Evolutionary conservation across 352 stramenopile genomes (phyloP).

Genomic region (Globisporangium solare): DNA sequence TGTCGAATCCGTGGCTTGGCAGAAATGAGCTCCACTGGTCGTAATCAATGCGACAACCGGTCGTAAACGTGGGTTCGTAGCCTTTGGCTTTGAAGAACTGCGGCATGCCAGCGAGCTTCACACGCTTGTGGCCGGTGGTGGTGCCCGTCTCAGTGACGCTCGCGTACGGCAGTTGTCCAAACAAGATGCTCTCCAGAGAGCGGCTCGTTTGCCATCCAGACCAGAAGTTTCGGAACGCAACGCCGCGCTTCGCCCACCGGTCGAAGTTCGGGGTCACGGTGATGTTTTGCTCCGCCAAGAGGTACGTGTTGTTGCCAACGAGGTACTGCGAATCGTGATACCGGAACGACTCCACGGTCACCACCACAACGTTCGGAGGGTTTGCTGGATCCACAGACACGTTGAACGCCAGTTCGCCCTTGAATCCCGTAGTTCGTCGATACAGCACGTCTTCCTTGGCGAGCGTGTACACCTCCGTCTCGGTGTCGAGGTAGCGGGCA

Average conservation of each 20-base stretch:
- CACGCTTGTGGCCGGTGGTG: slow-evolving; percentile 19
- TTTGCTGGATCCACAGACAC: slow-evolving; percentile 26
- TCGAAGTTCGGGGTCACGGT: slow-evolving; percentile 48
- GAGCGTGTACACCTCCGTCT: slow-evolving; percentile 39
- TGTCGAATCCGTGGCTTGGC: slow-evolving; percentile 45
- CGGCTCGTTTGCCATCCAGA: slow-evolving; percentile 58
- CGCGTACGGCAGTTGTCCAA: slow-evolving; percentile 42
- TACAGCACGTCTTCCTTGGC: slow-evolving; percentile 40
- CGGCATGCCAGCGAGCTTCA: slow-evolving; percentile 33
- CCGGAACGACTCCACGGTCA: slow-evolving; percentile 52
- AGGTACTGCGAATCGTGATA: slow-evolving; percentile 51
- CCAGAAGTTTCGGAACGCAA: slow-evolving; percentile 55
- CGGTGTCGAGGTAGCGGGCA: slow-evolving; percentile 25
- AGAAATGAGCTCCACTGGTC: slow-evolving; percentile 49
- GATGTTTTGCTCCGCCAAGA: slow-evolving; percentile 26
- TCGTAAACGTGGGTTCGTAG: slow-evolving; percentile 45
- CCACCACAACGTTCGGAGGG: slow-evolving; percentile 44
- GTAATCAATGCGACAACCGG: slow-evolving; percentile 37
- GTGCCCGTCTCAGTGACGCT: slow-evolving; percentile 31
- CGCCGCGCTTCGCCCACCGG: slow-evolving; percentile 35
- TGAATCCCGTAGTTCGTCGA: slow-evolving; percentile 33
- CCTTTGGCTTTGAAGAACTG: slow-evolving; percentile 48
- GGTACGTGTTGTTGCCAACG: slow-evolving; percentile 25
- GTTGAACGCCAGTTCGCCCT: slow-evolving; percentile 35
- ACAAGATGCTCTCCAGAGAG: slow-evolving; percentile 51